These are phyloP conservation scores for Physaria fendleri DNA, from an alignment of 345 rosid species.

Conservation along the genomic window DNA sequence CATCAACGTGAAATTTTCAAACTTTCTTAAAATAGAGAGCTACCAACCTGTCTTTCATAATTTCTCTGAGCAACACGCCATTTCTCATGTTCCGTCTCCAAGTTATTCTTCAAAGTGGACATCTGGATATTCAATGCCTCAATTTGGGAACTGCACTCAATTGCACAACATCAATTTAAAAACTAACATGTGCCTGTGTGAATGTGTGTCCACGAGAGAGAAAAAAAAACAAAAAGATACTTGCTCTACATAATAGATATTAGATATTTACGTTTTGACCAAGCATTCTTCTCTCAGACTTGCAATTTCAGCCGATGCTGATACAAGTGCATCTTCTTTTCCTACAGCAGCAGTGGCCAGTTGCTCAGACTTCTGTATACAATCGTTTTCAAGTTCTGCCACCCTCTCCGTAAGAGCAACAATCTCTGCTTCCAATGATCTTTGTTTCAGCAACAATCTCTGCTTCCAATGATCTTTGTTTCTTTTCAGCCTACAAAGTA, in stretches of 20 bases:
- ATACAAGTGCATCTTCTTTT: slow-evolving; percentile 66
- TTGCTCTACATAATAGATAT: neutral
- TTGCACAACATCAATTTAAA: slow-evolving; percentile 6
- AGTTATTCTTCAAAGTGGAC: slow-evolving; percentile 55
- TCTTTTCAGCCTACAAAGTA: slow-evolving; percentile 55
- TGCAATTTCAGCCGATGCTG: slow-evolving; percentile 57
- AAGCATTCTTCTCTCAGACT: slow-evolving; percentile 61
- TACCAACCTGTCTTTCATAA: slow-evolving; percentile 89
- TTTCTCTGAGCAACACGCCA: slow-evolving; percentile 80
- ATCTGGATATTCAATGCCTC: slow-evolving; percentile 55
- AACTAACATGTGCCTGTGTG: neutral
- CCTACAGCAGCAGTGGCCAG: slow-evolving; percentile 55
- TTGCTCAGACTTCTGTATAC: slow-evolving; percentile 58
- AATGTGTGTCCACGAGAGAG: neutral
- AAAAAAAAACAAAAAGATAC: neutral
- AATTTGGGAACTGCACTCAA: slow-evolving; percentile 61
- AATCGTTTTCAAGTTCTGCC: slow-evolving; percentile 65
- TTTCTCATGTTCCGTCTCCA: slow-evolving; percentile 67
- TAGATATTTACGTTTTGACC: slow-evolving; percentile 47
- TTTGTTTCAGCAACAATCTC: slow-evolving; percentile 56
- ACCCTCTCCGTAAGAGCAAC: slow-evolving; percentile 61
- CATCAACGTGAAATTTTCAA: neutral
- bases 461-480: slow-evolving; percentile 60
- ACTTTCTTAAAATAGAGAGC: neutral
- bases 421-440: slow-evolving; percentile 64